Base-by-base conservation (phyloP, 495 filamentous ascomycete species). In the Penicillium dipodomyicola region DNA sequence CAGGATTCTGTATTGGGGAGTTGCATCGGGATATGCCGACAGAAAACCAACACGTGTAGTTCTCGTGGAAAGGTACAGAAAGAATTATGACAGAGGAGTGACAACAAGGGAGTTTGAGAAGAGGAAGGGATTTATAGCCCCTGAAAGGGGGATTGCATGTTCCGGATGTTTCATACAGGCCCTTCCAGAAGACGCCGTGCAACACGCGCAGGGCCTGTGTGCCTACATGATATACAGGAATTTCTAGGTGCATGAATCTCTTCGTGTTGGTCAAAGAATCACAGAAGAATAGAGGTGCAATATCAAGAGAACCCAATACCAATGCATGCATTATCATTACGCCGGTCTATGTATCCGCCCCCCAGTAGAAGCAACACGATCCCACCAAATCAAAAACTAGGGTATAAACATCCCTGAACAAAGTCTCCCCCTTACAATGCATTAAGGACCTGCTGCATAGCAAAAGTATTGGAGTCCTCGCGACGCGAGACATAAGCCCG, bases 401-500 rank as follows among this genome's bases (percentile, higher is more conserved):
- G 49, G 49, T 41, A 52, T 52, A 52, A 51, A 37, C 43, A 50
- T 33, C 41, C 42, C 52, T 48, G 41, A 29, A 22, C 45, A 48
- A 20, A 17, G 20, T 20, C 45, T 5, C 2, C n/a, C n/a, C 49
- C 20, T 76, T 64, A 86, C 57, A 86, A 56, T 27, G 72, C 67
- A 69, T 75, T 84, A 64, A 97, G 77, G 11, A 91, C 88, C 58
- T 84, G 84, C 73, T 95, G 91, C 61, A 97, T 84, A 0, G 87
- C 91, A 27, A 87, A 78, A 40, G 83, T 91, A 59, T 86, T 82
- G 27, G 83, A 86, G 73, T 97, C 92, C 70, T 96, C 92, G 57
- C 92, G 78, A 70, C 79, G 82, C 69, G 86, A 75, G 54, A 97
- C 83, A 82, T 91, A 96, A 17, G 84, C 83, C 76, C 88, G 86